phyloP scores from a whole-genome alignment of 164 flowering plant species.

The Dillenia suffruticosa region DNA sequence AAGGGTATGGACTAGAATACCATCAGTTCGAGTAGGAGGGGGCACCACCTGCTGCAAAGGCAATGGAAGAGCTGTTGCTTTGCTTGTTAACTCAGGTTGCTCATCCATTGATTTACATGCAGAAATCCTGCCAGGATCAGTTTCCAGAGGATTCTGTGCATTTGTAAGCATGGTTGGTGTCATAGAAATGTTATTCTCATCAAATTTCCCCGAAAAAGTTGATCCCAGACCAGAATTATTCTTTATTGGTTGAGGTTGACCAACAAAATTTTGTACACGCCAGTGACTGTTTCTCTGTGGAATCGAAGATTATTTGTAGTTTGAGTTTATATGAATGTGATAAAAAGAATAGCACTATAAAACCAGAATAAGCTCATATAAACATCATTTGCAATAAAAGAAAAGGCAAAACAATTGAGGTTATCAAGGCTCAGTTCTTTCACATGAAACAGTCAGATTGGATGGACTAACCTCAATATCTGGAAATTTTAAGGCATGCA shows the following conservation, averaged over 20 bases:
- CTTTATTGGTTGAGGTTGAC: conserved; percentile 46
- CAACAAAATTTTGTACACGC: conserved; percentile 50
- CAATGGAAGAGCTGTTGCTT: conserved; percentile 34
- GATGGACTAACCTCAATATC: too few relatives aligned
- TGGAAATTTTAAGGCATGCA: too few relatives aligned
- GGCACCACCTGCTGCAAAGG: conserved; percentile 28
- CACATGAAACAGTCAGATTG: too few relatives aligned
- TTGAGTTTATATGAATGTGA: too few relatives aligned
- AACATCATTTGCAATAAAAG: too few relatives aligned
- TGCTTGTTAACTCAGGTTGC: conserved; percentile 36
- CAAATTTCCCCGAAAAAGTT: conserved; percentile 52
- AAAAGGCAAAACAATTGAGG: too few relatives aligned
- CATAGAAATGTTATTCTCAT: conserved; percentile 39
- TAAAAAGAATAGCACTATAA: too few relatives aligned
- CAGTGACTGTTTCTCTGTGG: conserved; percentile 80
- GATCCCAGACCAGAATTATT: conserved; percentile 52
- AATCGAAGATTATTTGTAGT: too few relatives aligned
- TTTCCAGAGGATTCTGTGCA: conserved; percentile 39
- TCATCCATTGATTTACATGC: conserved; percentile 41
- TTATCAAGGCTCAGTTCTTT: too few relatives aligned
- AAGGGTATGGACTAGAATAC: conserved; percentile 35
- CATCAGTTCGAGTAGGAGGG: conserved; percentile 27
- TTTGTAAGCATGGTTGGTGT: conserved; percentile 43
- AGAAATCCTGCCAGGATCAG: conserved; percentile 38
- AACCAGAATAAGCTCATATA: too few relatives aligned